Base-by-base conservation (phyloP, 2,329 filamentous ascomycete species). In the Monilinia vaccinii-corymbosi region DNA sequence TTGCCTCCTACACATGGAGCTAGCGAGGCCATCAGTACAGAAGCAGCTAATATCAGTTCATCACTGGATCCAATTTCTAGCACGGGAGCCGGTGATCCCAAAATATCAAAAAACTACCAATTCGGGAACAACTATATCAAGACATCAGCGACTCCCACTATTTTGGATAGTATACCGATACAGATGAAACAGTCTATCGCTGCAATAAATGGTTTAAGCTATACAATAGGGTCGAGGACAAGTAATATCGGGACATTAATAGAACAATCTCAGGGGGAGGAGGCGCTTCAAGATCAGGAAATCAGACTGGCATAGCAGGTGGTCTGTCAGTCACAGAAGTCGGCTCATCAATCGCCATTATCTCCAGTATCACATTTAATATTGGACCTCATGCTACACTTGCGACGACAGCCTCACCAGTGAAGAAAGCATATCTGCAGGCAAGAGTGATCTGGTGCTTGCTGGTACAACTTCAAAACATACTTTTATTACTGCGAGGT, bases 381-480 rank as follows among this genome's bases (percentile, higher is more conserved):
- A 4, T 84, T 52, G 80, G 80, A 0, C 73, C 77, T 0, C 74
- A 73, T 13, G 72, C 73, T 2, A 69, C 69, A n/a, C 68, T 68
- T 13, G 77, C 72, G 1, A 82, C 77, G 0, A 78, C 76, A 0
- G 72, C n/a, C n/a, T 78, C 0, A 71, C 81, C 4, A 77, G 75
- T 7, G 77, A 78, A 1, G 74, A 83, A 68, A 80, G 75, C 0
- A 71, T 85, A 32, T 80, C 76, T 0, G 76, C 83, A 46, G 79
- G 76, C 1, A 75, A 81, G 0, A 68, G 68, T 2, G 82, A 81
- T n/a, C 71, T 84, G 1, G 60, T 53, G 5, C 50, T 67, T 16
- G 62, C 45, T 13, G 62, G 58, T n/a, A 63, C 66, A 40, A 68
- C 63, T 14, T 38, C 68, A 6, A 50, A 60, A 13, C 59, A 61